Evolutionary conservation across 2,329 filamentous ascomycete species (phyloP), one percentile per base, ranked within the genome.

Genomic region (Fusarium setosum): DNA sequence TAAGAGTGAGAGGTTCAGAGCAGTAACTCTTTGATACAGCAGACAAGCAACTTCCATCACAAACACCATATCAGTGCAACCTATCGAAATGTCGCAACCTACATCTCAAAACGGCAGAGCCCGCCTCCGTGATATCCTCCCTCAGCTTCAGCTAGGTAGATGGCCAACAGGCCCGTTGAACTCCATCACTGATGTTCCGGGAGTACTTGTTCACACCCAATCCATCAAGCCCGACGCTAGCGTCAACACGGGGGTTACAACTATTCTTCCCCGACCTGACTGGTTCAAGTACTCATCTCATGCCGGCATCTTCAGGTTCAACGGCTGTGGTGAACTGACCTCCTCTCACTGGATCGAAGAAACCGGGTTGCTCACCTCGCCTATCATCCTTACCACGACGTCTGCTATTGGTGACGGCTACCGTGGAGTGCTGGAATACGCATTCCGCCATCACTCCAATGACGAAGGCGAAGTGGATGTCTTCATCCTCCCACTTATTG

Each of bases 291-390:
- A 79, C 10, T 81, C 81, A 37, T 82, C 79, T 53, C 81, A 84
- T 44, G 80, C 83, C 4, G 81, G 81, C n/a, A 69, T 85, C 45
- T 89, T 89, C 75, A 82, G 83, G 61, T 89, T 90, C 78, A 90
- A 90, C 66, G 88, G 88, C 54, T 84, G 83, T 42, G 88, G 88
- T 38, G 87, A 90, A 74, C 79, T 90, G 78, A 90, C 88, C 0
- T 87, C 87, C 3, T 79, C 79, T 10, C 85, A 89, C 67, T 88
- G 86, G 83, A 84, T 90, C 59, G 81, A 86, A 15, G 88, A 90
- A 72, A 86, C 86, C 0, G 87, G 88, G 0, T 77, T 88, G 5
- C 74, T 89, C 4, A 82, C 84, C 53, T 86, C 84, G 4, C 88
- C 88, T 4, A 84, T 90, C 56, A 72, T 89, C 52, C 79, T 90